These are phyloP conservation scores for Apodospora peruviana DNA, from an alignment of 495 filamentous ascomycete genomes.

Conservation along the genomic window DNA sequence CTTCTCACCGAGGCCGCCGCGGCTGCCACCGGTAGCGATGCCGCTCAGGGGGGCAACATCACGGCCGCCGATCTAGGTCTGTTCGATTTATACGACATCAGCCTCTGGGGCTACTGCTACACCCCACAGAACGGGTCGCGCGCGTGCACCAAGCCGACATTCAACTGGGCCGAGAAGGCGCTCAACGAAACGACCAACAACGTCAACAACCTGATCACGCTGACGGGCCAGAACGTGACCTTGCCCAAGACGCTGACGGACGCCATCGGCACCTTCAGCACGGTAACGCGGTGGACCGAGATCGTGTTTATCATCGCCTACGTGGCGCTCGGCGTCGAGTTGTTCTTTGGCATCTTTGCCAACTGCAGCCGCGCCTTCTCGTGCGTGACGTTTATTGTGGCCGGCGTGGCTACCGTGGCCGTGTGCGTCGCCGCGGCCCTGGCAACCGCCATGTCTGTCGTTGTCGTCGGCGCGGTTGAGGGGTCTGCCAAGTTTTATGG, in stretches of 20 bases:
- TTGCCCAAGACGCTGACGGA: slow-evolving; percentile 61
- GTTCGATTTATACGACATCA: slow-evolving; percentile 72
- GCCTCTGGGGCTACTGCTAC: slow-evolving; percentile 84
- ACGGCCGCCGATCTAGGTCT: slow-evolving; percentile 53
- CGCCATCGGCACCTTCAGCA: slow-evolving; percentile 63
- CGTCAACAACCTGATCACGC: slow-evolving; percentile 35
- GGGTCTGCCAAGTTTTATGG: slow-evolving; percentile 59
- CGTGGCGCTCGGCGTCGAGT: slow-evolving; percentile 65
- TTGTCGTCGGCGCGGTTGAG: slow-evolving; percentile 65
- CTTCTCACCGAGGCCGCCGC: neutral
- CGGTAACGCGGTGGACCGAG: slow-evolving; percentile 75
- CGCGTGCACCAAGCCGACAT: slow-evolving; percentile 57
- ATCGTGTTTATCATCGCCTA: slow-evolving; percentile 67
- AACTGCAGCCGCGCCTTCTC: slow-evolving; percentile 43
- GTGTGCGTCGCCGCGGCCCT: slow-evolving; percentile 55
- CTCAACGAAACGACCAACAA: slow-evolving; percentile 53
- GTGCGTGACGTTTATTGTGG: slow-evolving; percentile 44
- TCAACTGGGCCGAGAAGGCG: slow-evolving; percentile 67
- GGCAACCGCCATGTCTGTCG: slow-evolving; percentile 54
- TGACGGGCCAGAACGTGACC: slow-evolving; percentile 34
- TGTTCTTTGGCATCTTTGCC: slow-evolving; percentile 72
- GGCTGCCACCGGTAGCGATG: neutral
- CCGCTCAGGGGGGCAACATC: slow-evolving; percentile 30
- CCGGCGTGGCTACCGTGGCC: slow-evolving; percentile 52
- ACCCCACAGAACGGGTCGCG: slow-evolving; percentile 39